Evolutionary conservation across 441 rosid genomes (phyloP).

Genomic region (Daphne laureola): DNA sequence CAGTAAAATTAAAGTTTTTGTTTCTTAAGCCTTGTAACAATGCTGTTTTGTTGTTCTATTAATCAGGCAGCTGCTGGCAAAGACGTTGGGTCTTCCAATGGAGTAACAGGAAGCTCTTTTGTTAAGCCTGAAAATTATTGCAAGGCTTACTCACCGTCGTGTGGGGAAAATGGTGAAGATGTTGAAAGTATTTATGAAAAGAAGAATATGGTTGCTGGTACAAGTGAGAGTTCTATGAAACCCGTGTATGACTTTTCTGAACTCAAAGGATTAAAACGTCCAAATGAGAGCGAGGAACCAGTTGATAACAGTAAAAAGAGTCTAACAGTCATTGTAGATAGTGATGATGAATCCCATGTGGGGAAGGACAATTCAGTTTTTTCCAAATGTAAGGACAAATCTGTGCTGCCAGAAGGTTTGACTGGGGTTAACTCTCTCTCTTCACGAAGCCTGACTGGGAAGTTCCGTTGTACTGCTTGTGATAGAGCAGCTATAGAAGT

Average conservation of each 20-base stretch:
- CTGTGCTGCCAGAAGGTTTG: slow-evolving; percentile 19
- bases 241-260: slow-evolving; percentile 23
- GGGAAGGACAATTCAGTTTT: slow-evolving; percentile 23
- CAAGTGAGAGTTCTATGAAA: slow-evolving; percentile 26
- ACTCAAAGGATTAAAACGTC: slow-evolving; percentile 33
- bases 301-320: slow-evolving; percentile 36
- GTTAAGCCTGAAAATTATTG: slow-evolving; percentile 26
- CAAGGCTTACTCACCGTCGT: slow-evolving; percentile 14
- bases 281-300: slow-evolving; percentile 33
- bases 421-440: slow-evolving; percentile 19
- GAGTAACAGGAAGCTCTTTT: slow-evolving; percentile 29
- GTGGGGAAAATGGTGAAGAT: slow-evolving; percentile 23
- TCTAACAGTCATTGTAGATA: slow-evolving; percentile 26
- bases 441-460: slow-evolving; percentile 28
- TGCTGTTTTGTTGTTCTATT: neutral
- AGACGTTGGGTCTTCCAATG: slow-evolving; percentile 18
- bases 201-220: slow-evolving; percentile 18
- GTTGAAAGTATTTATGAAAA: slow-evolving; percentile 20
- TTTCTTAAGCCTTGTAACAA: too few relatives aligned
- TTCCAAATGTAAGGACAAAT: slow-evolving; percentile 23
- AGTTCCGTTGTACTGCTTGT: slow-evolving; percentile 80
- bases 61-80: slow-evolving; percentile 24
- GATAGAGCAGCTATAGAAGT: slow-evolving; percentile 52
- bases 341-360: slow-evolving; percentile 34
- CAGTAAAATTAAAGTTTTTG: too few relatives aligned